Conservation (phyloP, 2,329 filamentous ascomycete species). For the Trichoderma atroviride region DNA sequence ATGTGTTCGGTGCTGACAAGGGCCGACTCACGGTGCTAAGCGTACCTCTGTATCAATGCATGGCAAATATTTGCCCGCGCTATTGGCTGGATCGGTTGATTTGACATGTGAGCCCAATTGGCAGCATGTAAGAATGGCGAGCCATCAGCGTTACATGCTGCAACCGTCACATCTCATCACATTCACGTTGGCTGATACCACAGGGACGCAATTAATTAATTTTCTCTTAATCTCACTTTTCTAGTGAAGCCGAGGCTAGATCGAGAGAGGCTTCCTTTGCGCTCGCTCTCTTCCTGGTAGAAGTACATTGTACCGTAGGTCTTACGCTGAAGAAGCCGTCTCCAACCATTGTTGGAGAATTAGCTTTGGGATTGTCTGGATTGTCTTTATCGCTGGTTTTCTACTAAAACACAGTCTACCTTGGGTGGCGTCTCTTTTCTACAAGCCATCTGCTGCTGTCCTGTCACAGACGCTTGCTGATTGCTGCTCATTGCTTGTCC, state of each 20-base stretch:
- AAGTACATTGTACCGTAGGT: not conserved
- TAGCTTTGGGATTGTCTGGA: not conserved
- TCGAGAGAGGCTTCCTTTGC: not conserved
- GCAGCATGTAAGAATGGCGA: not conserved
- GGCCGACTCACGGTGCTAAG: not conserved
- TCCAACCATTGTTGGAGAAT: not conserved
- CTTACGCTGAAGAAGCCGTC: not conserved
- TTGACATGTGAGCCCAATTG: constrained; percentile 11
- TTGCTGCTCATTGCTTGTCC: constrained; percentile 5
- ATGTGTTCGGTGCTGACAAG: not conserved
- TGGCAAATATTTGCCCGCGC: not conserved
- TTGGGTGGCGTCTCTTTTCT: not conserved
- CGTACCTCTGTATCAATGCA: not conserved
- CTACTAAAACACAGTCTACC: not conserved
- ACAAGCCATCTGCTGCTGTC: constrained; percentile 5
- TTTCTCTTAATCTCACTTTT: not conserved
- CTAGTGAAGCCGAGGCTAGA: not conserved
- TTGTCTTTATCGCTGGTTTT: not conserved
- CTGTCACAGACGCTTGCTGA: constrained; percentile 12
- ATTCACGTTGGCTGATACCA: constrained; percentile 1
- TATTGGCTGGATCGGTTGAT: not conserved
- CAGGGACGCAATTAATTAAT: not conserved
- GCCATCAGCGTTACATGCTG: constrained; percentile 1
- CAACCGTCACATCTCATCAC: not conserved
- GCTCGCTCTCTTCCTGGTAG: not conserved